These are phyloP conservation scores for Glycine soja DNA, from an alignment of 306 rosid genomes.

Conservation along the genomic window DNA sequence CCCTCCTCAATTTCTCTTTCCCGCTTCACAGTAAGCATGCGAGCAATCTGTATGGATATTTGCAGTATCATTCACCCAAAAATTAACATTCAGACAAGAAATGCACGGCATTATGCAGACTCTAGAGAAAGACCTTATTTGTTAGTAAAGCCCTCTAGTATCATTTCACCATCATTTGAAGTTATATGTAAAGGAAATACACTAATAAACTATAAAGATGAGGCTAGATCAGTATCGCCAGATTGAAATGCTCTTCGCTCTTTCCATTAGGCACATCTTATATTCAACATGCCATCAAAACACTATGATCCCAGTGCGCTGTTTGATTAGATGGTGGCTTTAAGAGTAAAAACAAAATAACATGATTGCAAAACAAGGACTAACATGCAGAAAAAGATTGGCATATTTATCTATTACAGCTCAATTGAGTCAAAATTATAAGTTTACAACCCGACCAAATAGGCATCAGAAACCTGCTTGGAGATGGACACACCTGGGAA, in stretches of 20 bases:
- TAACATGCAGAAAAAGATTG: not conserved
- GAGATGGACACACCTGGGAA: not conserved
- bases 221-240: conserved; percentile 5
- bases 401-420: conserved; percentile 11
- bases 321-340: not conserved
- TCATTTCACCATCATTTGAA: conserved; percentile 4
- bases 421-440: conserved; percentile 24
- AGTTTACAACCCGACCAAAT: not conserved
- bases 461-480: not conserved
- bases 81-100: conserved; percentile 16
- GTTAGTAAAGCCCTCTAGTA: conserved; percentile 12
- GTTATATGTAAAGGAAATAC: not conserved
- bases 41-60: conserved; percentile 68
- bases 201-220: conserved; percentile 5
- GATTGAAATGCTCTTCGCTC: not conserved
- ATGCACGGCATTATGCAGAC: conserved; percentile 28
- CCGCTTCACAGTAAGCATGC: conserved; percentile 89
- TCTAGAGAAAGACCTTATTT: not conserved
- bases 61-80: conserved; percentile 44
- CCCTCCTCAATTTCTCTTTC: conserved; percentile 96
- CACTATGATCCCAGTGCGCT: conserved; percentile 6
- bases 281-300: conserved; percentile 13
- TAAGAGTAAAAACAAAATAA: not conserved
- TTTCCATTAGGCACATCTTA: conserved; percentile 29
- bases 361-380: not conserved